phyloP scores from a whole-genome alignment of 2,329 filamentous ascomycete species.

The Massarina eburnea region DNA sequence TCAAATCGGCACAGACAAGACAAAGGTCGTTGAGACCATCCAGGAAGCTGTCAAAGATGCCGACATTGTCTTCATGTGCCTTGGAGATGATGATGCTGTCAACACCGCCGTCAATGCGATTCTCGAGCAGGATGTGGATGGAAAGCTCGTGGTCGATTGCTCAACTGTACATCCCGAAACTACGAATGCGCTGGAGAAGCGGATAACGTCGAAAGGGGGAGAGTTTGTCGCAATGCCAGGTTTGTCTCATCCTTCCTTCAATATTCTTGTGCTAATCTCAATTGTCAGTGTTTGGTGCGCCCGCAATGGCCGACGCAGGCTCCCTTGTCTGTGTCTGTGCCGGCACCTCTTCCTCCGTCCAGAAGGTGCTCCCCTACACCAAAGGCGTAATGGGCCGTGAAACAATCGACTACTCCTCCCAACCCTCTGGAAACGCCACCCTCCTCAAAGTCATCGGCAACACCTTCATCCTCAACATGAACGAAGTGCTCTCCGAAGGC shows the following conservation, averaged over 20 bases:
- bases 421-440: conserved; percentile 68
- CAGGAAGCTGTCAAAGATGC: conserved; percentile 66
- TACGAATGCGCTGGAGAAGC: conserved; percentile 65
- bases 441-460: conserved; percentile 84
- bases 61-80: conserved; percentile 80
- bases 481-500: conserved; percentile 76
- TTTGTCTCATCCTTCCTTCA: conserved; percentile 12
- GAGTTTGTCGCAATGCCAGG: conserved; percentile 73
- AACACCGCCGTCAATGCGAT: conserved; percentile 62
- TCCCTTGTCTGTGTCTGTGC: conserved; percentile 73
- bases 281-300: conserved; percentile 65
- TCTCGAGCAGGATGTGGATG: conserved; percentile 58
- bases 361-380: conserved; percentile 69
- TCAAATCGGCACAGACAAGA: conserved; percentile 62
- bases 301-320: conserved; percentile 69
- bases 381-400: conserved; percentile 70
- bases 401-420: conserved; percentile 69
- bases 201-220: conserved; percentile 61
- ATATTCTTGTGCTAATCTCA: conserved; percentile 24
- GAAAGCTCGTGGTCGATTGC: conserved; percentile 83
- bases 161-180: conserved; percentile 86
- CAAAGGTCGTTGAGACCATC: conserved; percentile 65
- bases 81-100: conserved; percentile 77
- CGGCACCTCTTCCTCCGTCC: conserved; percentile 61
- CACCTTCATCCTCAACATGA: conserved; percentile 81